Conservation (phyloP, 73 alveolate species). For the Paramecium bursaria region DNA sequence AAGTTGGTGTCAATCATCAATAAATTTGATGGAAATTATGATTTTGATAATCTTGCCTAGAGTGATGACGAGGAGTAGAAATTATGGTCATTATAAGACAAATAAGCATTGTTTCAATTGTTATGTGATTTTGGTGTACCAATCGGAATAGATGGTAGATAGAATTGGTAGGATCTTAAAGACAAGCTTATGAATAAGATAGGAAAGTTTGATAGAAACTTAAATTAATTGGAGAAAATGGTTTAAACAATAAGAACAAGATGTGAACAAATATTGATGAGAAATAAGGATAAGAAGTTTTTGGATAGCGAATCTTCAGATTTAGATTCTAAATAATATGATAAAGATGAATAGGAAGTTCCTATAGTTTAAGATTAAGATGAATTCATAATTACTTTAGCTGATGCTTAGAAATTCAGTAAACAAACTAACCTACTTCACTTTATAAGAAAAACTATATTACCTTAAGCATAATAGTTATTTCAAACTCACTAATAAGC, state of each 20-base stretch:
- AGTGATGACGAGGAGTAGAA: constrained; percentile 81
- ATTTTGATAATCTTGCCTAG: constrained; percentile 80
- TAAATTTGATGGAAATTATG: constrained; percentile 78
- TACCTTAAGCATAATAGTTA: constrained; percentile 77
- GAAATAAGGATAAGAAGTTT: constrained; percentile 50
- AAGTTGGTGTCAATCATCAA: constrained; percentile 89
- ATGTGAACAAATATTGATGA: constrained; percentile 65
- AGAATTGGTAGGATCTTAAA: constrained; percentile 86
- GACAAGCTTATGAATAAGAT: constrained; percentile 72
- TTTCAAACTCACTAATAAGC: constrained; percentile 71
- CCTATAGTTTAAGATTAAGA: constrained; percentile 79
- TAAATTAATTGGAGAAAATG: constrained; percentile 66
- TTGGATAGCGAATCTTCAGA: constrained; percentile 63
- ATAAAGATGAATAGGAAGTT: constrained; percentile 59
- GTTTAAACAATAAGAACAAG: constrained; percentile 66
- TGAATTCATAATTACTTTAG: constrained; percentile 85
- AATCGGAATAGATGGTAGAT: constrained; percentile 89
- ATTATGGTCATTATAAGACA: constrained; percentile 91
- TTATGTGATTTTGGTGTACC: constrained; percentile 95
- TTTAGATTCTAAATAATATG: constrained; percentile 8
- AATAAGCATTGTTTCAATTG: constrained; percentile 78
- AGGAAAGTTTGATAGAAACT: constrained; percentile 60
- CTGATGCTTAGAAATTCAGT: constrained; percentile 81
- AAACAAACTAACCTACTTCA: constrained; percentile 87
- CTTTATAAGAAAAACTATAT: constrained; percentile 88